Evolutionary conservation across 2,329 filamentous ascomycete genomes (phyloP), one percentile per base, ranked within the genome.

Genomic region (Pezizomycotina sp.): DNA sequence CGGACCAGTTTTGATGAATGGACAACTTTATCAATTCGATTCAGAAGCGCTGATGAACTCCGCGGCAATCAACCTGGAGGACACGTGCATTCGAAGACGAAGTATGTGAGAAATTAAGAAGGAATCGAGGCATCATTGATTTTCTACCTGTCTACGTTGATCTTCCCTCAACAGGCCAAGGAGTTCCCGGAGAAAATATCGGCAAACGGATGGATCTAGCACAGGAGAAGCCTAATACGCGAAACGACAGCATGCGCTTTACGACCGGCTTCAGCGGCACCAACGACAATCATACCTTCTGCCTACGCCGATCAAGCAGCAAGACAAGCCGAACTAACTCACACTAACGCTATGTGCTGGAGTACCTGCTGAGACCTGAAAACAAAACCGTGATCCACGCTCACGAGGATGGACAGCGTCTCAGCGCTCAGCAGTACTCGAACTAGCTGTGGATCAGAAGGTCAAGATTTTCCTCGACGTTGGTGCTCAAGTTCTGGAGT

Each of bases 201-300:
- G 0, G 62, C 69, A 0, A 77, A 72, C 0, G 73, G 71, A 0
- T 79, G 74, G 74, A 80, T 38, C 55, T 78, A 9, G 68, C 56
- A 1, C 50, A 58, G 22, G 31, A 32, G 4, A 71, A 63, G 33
- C 3, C n/a, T 0, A 54, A 67, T 10, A 59, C 62, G n/a, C n/a
- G n/a, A n/a, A n/a, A n/a, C n/a, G n/a, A n/a, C n/a, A n/a, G n/a
- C n/a, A n/a, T n/a, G n/a, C n/a, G n/a, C n/a, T n/a, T n/a, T 0
- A 70, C 64, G 0, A 71, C 68, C 0, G 76, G 74, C 0, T 80
- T 80, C 48, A 76, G 70, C 36, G 74, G 74, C 0, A 80, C 75
- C 0, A 73, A 70, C 14, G 74, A 79, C 45, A 68, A 65, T 0
- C 53, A 61, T 56, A 61, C 8, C 48, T 72, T 0, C 57, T 80